These are phyloP conservation scores for Paulownia fortunei DNA, from an alignment of 257 asterid species.

Conservation along the genomic window DNA sequence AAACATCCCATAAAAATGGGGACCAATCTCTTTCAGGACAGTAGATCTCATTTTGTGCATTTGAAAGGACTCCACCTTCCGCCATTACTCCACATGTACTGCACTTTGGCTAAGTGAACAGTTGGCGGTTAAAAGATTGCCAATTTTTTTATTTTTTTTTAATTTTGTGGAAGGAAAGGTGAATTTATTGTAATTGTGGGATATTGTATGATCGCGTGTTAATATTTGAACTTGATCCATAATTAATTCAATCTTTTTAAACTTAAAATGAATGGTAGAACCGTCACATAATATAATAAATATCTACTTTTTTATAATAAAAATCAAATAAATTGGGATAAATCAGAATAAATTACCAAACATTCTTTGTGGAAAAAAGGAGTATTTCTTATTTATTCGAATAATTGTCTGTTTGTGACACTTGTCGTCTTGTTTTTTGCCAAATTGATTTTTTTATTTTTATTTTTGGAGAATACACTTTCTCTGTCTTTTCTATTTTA, in stretches of 20 bases:
- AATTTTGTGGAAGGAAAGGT: no score
- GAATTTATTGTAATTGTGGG: no score
- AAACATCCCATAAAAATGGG: constrained; percentile 32
- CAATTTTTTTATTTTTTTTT: not conserved
- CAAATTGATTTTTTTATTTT: not conserved
- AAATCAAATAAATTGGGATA: not conserved
- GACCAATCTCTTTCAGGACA: constrained; percentile 39
- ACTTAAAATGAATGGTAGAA: no score
- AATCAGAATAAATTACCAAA: not conserved
- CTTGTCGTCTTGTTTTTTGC: not conserved
- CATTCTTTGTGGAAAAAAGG: not conserved
- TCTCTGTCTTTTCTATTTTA: not conserved
- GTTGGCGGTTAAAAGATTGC: constrained; percentile 32
- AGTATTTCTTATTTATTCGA: not conserved
- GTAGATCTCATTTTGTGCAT: constrained; percentile 24
- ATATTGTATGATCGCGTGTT: no score
- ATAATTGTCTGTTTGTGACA: not conserved
- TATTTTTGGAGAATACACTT: not conserved
- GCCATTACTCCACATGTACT: constrained; percentile 12
- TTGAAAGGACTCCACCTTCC: not conserved
- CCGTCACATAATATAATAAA: no score
- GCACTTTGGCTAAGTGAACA: constrained; percentile 33
- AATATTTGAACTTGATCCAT: no score
- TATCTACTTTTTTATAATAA: no score
- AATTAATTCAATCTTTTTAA: no score